A percentile compares a stretch with the other conserved stretches of the same genome.
These are phyloP conservation scores for Coemansia sp. DNA, from an alignment of 192 early-diverging fungal genomes.

Conservation along the genomic window DNA sequence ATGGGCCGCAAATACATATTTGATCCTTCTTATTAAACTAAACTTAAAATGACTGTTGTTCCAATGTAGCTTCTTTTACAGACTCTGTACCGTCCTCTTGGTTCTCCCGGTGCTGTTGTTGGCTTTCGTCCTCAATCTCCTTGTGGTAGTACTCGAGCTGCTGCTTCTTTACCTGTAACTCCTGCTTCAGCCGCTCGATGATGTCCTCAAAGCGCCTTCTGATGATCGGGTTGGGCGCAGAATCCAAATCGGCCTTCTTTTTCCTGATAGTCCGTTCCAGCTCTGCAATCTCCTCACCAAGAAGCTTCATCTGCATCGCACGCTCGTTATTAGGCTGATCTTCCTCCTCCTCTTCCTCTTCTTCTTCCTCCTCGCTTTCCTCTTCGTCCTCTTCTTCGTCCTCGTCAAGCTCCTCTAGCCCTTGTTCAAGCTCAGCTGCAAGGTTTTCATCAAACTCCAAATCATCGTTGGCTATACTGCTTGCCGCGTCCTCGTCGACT, in stretches of 20 bases:
- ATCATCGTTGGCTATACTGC: constrained; percentile 50
- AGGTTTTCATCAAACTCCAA: constrained; percentile 48
- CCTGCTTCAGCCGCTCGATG: constrained; percentile 35
- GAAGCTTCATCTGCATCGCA: constrained; percentile 39
- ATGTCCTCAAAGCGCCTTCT: constrained; percentile 46
- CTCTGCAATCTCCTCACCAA: constrained; percentile 48
- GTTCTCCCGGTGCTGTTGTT: background rate
- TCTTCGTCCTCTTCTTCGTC: constrained; percentile 20
- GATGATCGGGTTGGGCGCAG: constrained; percentile 51
- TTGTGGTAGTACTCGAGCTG: constrained; percentile 27
- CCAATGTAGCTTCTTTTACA: too few relatives aligned
- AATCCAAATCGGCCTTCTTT: constrained; percentile 46
- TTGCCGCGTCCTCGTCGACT: constrained; percentile 37
- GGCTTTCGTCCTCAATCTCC: constrained; percentile 13
- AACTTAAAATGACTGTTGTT: background rate
- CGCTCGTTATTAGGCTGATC: constrained; percentile 44
- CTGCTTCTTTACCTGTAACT: constrained; percentile 36
- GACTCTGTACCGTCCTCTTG: background rate
- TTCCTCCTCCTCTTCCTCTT: constrained; percentile 25
- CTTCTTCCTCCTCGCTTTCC: constrained; percentile 27
- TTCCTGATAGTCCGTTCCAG: constrained; percentile 38
- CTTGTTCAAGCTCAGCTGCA: constrained; percentile 45
- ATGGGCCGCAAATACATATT: constrained; percentile 17
- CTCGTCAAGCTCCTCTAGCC: constrained; percentile 33
- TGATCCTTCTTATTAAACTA: background rate